Base-by-base conservation (phyloP, 2,329 filamentous ascomycete species). In the Pseudocercospora pini-densiflorae region DNA sequence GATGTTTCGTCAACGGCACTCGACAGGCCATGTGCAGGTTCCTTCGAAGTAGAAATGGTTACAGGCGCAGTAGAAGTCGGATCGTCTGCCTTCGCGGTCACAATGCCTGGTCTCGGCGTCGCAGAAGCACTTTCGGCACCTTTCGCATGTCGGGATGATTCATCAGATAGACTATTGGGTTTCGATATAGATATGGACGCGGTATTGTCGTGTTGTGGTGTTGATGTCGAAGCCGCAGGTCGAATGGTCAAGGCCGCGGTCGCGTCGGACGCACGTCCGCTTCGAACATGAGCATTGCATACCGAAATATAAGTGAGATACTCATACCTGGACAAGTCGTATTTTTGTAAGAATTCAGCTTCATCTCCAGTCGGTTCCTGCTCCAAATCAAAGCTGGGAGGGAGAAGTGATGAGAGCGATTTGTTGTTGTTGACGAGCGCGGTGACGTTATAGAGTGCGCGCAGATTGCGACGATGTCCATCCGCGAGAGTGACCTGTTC, bases 141-240 rank as follows among this genome's bases (percentile, higher is more conserved):
- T 60, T 68, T 45, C 9, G 59, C 47, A 51, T 59, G 57, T 24
- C 33, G 59, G 51, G 64, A 57, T 40, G 71, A 49, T 61, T 70
- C 61, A 16, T 54, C 29, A 16, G 60, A 51, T 43, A 23, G 36
- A 51, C 72, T 70, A 45, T 65, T 68, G 67, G 67, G 72, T 65
- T 76, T 73, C 59, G 72, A 66, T 64, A 62, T 54, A 54, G 68
- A 73, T 75, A 73, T 74, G 65, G 72, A 61, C 45, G 62, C 71
- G 62, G 71, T 73, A 72, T 73, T 70, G 63, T 71, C 66, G 64
- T 62, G 69, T 68, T 72, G 65, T 68, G 45, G 66, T 59, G 51
- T 76, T 76, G 65, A 74, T 76, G 67, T 59, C 83, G 85, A 49
- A 87, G 80, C 60, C n/a, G 64, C 43, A n/a, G 68, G 61, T 58